Base-by-base conservation (phyloP, 2,329 filamentous ascomycete genomes). In the Penicillium oxalicum region DNA sequence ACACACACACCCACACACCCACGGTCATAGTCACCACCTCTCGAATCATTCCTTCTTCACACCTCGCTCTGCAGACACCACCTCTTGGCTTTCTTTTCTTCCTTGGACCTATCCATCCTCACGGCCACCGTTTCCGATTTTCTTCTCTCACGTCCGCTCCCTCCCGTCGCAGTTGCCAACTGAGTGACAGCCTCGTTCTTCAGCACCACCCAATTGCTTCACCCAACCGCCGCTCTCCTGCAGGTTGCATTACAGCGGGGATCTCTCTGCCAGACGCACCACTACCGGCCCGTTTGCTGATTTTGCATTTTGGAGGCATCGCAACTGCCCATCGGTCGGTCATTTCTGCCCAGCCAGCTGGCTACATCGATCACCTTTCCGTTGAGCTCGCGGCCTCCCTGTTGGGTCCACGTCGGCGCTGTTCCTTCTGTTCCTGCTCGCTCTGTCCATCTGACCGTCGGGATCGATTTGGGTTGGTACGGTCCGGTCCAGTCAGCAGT, bases 321-420 rank as follows among this genome's bases (percentile, higher is more conserved):
- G 34, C 29, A 43, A 35, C 40, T 27, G 28, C 40, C 40, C 5
- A 34, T 32, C 27, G 5, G 7, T 6, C 25, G 44, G 33, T 8
- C 41, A 36, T 55, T 50, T 45, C 56, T 57, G 56, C 57, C 57
- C 55, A 59, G 56, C 55, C 55, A 58, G 52, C 51, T 52, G 44
- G 48, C 51, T n/a, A 18, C 6, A 40, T 27, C 40, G 28, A 29
- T 40, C 47, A 18, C 24, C 44, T 41, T 41, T 27, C 38, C 50
- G 51, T 55, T 57, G 29, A 32, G 29, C 29, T 32, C 4, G 8
- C 18, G 18, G 18, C 2, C 29, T 32, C 29, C 29, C 29, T 32
- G 29, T 32, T 11, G 56, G 54, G 54, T 54, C 55, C 48, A 55
- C 47, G 49, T 54, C 47, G 48, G 47, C 46, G 43, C 47, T 49